phyloP scores from a whole-genome alignment of 23 red algal species.

The Gracilaria vermiculophylla region DNA sequence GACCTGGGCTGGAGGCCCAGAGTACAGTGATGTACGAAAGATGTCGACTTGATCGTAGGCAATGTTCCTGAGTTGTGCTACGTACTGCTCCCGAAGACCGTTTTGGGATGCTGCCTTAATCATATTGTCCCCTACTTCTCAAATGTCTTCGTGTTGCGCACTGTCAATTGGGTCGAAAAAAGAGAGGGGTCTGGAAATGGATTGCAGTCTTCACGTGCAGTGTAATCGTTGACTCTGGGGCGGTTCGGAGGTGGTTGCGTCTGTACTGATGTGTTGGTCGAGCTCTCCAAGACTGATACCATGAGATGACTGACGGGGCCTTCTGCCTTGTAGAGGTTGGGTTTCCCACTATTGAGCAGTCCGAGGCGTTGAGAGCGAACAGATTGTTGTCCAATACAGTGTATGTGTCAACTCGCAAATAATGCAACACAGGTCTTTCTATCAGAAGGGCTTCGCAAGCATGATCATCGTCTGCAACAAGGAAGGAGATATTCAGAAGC shows the following conservation, averaged over 20 bases:
- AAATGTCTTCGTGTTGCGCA: background rate
- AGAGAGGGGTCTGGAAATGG: slow-evolving; percentile 18
- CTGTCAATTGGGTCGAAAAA: slow-evolving; percentile 1
- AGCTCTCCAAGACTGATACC: background rate
- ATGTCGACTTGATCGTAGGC: background rate
- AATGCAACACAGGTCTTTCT: background rate
- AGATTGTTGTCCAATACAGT: background rate
- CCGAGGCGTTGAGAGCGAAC: background rate
- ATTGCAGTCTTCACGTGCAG: background rate
- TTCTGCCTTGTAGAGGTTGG: background rate
- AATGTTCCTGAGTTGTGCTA: background rate
- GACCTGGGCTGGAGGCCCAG: background rate
- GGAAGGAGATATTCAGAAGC: slow-evolving; percentile 8
- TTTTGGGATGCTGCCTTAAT: background rate
- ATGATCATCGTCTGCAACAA: background rate
- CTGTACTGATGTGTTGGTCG: background rate
- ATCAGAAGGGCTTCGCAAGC: background rate
- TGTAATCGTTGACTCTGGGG: background rate
- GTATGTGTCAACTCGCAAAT: slow-evolving; percentile 5
- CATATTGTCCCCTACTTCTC: background rate
- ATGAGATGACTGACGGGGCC: background rate
- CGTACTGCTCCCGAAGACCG: background rate
- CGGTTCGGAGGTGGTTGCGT: background rate
- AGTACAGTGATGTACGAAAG: background rate
- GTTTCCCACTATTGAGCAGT: background rate